These are phyloP conservation scores for Dendrobium nobile DNA, from an alignment of 106 monocot genomes.

Conservation along the genomic window DNA sequence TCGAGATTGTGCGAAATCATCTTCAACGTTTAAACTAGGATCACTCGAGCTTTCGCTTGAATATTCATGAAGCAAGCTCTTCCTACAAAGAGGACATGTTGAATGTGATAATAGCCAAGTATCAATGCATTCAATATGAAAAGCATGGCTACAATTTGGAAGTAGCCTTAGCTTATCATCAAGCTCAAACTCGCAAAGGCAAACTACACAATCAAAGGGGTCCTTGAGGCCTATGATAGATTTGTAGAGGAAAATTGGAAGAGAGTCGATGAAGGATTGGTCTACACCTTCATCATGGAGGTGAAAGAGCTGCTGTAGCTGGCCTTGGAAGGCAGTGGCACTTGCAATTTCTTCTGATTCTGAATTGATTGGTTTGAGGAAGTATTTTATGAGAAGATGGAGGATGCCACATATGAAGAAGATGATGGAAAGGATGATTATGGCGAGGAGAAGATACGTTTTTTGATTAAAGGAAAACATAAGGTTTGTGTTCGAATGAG, in stretches of 20 bases:
- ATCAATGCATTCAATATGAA: constrained; percentile 80
- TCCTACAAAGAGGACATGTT: constrained; percentile 74
- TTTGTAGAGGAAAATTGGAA: constrained; percentile 86
- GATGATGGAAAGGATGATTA: constrained; percentile 54
- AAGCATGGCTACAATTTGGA: constrained; percentile 83
- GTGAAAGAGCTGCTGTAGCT: constrained; percentile 94
- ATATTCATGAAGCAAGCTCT: constrained; percentile 33
- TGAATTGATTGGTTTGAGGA: constrained; percentile 31
- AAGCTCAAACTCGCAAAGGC: constrained; percentile 81
- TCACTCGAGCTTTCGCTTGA: constrained; percentile 35
- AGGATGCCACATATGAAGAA: constrained; percentile 73
- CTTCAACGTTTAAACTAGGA: constrained; percentile 8
- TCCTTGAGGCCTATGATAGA: constrained; percentile 73
- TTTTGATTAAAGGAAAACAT: neutral
- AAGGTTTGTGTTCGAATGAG: neutral
- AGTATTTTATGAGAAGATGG: constrained; percentile 60
- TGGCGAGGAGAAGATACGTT: constrained; percentile 30
- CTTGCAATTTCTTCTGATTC: constrained; percentile 32
- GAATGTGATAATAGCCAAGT: constrained; percentile 86
- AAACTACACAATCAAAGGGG: constrained; percentile 92
- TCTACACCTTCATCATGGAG: constrained; percentile 91
- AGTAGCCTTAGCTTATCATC: constrained; percentile 77
- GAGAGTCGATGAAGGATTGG: constrained; percentile 80
- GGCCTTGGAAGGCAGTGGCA: constrained; percentile 69
- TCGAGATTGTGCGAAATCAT: neutral